A percentile compares a stretch with the other conserved stretches of the same genome.
phyloP scores from a whole-genome alignment of 73 alveolate genomes.

The Blepharisma japonicum region DNA sequence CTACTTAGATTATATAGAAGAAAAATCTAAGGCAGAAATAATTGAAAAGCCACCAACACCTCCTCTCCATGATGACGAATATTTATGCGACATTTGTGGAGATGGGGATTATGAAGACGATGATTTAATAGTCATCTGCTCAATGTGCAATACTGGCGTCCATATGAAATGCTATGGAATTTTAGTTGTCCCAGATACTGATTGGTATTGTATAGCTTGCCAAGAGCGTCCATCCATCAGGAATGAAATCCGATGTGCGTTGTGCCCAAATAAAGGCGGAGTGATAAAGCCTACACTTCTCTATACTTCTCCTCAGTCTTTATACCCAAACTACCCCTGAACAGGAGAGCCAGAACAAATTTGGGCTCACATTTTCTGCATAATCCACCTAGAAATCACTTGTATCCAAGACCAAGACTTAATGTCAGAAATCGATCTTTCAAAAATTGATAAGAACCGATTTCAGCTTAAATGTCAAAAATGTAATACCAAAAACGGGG shows the following conservation, averaged over 20 bases:
- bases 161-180: slow-evolving; percentile 41
- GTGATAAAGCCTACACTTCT: not conserved
- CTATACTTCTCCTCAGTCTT: not conserved
- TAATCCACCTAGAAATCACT: slow-evolving; percentile 35
- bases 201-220: slow-evolving; percentile 51
- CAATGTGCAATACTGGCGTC: slow-evolving; percentile 33
- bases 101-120: slow-evolving; percentile 37
- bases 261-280: slow-evolving; percentile 47
- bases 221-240: not conserved
- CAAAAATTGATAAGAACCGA: slow-evolving; percentile 35
- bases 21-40: not conserved
- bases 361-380: slow-evolving; percentile 55
- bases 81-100: slow-evolving; percentile 37
- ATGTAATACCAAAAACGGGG: slow-evolving; percentile 41
- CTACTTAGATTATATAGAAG: not conserved
- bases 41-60: not conserved
- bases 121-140: slow-evolving; percentile 41
- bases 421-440: slow-evolving; percentile 18
- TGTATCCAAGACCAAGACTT: slow-evolving; percentile 32
- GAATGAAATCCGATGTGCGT: slow-evolving; percentile 34
- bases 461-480: slow-evolving; percentile 33
- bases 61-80: slow-evolving; percentile 31
- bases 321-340: slow-evolving; percentile 16
- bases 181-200: slow-evolving; percentile 25
- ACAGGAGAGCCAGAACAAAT: not conserved